Evolutionary conservation across 768 basidiomycete genomes (phyloP).

Genomic region (Sistotremastrum suecicum): DNA sequence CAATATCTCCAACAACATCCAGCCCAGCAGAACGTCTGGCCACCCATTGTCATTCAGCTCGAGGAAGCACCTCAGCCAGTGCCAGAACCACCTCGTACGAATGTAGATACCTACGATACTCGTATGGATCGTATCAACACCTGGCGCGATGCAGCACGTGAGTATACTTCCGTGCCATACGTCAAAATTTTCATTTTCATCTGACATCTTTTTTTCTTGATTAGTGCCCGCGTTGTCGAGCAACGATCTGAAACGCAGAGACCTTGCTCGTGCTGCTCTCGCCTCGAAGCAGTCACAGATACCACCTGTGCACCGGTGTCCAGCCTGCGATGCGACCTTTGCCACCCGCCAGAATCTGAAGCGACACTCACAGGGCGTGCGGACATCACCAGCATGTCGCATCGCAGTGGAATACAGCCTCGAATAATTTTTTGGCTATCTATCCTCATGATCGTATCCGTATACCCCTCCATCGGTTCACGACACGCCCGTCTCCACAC

Average conservation of each 20-base stretch:
- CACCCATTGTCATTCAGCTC: slow-evolving; percentile 6
- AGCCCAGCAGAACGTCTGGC: slow-evolving; percentile 34
- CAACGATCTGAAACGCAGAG: background rate
- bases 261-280: background rate
- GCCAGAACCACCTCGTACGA: background rate
- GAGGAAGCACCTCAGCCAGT: slow-evolving; percentile 6
- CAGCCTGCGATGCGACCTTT: slow-evolving; percentile 63
- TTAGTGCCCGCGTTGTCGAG: background rate
- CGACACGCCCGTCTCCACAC: no score
- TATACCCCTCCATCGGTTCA: no score
- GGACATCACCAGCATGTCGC: slow-evolving; percentile 54
- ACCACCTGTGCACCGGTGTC: slow-evolving; percentile 42
- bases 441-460: no score
- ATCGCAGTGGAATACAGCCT: slow-evolving; percentile 64
- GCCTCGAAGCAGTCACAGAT: slow-evolving; percentile 44
- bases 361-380: slow-evolving; percentile 41
- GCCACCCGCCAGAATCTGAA: slow-evolving; percentile 41
- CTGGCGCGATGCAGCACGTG: slow-evolving; percentile 44
- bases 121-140: slow-evolving; percentile 55
- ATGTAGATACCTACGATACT: slow-evolving; percentile 8
- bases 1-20: slow-evolving; percentile 10
- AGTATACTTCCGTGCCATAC: background rate
- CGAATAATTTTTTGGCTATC: slow-evolving; percentile 23
- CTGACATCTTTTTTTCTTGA: background rate
- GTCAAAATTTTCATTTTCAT: background rate